phyloP scores from a whole-genome alignment of 345 rosid genomes.

The Hypericum perforatum region DNA sequence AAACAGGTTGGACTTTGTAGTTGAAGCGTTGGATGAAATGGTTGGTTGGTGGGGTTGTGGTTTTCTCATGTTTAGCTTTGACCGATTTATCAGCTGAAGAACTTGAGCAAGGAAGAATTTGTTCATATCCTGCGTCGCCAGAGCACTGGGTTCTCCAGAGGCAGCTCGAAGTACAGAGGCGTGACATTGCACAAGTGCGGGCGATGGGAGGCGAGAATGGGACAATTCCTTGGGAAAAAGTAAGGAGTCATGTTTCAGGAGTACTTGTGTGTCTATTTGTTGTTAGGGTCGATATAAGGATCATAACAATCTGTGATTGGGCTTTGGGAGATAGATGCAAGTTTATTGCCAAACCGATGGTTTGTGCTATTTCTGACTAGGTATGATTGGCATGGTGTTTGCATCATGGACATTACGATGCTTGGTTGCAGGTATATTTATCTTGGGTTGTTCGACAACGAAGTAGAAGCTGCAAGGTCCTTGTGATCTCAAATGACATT shows the following conservation, averaged over 20 bases:
- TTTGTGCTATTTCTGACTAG: conserved; percentile 25
- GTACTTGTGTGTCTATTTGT: conserved; percentile 13
- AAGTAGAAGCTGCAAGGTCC: conserved; percentile 99
- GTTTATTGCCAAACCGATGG: too few species aligned
- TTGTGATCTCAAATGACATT: conserved; percentile 52
- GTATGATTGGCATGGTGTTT: conserved; percentile 41
- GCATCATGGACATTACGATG: conserved; percentile 61
- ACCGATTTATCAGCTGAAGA: conserved; percentile 43
- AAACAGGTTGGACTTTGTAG: conserved; percentile 42
- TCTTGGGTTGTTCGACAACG: conserved; percentile 96
- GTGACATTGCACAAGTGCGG: conserved; percentile 92
- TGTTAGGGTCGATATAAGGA: conserved; percentile 3
- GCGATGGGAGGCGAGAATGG: conserved; percentile 98
- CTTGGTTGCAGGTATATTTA: conserved; percentile 97
- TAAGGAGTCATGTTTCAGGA: conserved; percentile 27
- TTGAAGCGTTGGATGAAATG: too few species aligned
- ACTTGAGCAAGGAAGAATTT: conserved; percentile 74
- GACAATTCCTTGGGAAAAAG: conserved; percentile 97
- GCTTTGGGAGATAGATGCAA: too few species aligned
- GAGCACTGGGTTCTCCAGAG: conserved; percentile 87
- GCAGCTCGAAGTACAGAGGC: conserved; percentile 88
- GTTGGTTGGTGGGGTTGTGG: conserved; percentile 4
- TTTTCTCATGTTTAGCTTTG: conserved; percentile 11
- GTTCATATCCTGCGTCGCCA: conserved; percentile 93
- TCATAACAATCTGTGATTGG: too few species aligned